Evolutionary conservation across 805 yeast species (phyloP), one percentile per base, ranked within the genome.

Genomic region (Cyberlindnera samutprakarnensis): DNA sequence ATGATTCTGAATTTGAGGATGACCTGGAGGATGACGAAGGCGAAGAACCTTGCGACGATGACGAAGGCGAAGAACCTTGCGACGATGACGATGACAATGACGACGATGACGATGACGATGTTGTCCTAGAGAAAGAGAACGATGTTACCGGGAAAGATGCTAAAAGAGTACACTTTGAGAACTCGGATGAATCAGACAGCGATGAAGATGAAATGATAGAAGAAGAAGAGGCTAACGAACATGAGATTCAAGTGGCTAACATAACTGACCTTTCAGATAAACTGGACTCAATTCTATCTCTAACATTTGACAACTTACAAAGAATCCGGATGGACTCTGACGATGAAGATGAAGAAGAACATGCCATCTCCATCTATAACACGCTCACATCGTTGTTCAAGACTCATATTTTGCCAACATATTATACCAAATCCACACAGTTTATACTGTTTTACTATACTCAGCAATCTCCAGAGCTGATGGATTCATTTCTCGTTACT

Each of bases 391-490:
- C 88, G 2, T 62, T 84, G 17, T 90, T 90, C 66, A 78, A 76
- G 48, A 69, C 86, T 2, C 92, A 85, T 45, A 72, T 92, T 24
- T 62, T 90, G 39, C 94, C 96, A 16, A 92, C 98, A 2, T 95
- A 88, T 56, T 80, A 81, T 54, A 90, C 97, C 10, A 76, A 84
- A 48, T 78, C 87, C 25, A 78, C 85, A 15, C 98, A 90, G 57
- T 90, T 82, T 51, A 61, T 88, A 17, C 56, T 88, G 54, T 90
- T 90, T 57, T 78, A 78, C 42, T 67, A 80, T 16, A 75, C 94
- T 7, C 96, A 88, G 55, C 74, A 76, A 37, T 84, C 83, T 47
- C 75, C 79, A 5, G 94, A 84, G 48, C 64, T 90, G 37, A 73
- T 84, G 51, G 97, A 90, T 45, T 80, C 94, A 10, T 90, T 75